Base-by-base conservation (phyloP, 1,284 basidiomycete species). In the Mixia osmundae region DNA sequence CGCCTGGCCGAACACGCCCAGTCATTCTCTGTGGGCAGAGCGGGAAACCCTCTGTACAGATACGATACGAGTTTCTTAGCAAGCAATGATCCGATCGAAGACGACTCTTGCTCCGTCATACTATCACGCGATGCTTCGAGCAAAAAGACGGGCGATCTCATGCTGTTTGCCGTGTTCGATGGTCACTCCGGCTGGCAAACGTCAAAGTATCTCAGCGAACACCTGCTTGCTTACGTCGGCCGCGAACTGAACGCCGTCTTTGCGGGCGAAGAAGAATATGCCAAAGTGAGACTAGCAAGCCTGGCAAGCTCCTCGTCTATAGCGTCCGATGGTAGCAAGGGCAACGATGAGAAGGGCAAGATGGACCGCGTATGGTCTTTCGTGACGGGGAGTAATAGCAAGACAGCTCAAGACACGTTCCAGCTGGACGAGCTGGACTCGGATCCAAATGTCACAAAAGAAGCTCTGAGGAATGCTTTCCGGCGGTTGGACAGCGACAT, bases 71-170 rank as follows among this genome's bases (percentile, higher is more conserved):
- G 78, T 15, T 68, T 65, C 31, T 59, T 94, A 25, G 62, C 77
- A 1, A 75, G 79, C 5, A 94, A 94, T 52, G 69, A 78, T 43
- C 80, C 82, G 12, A 74, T 89, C 38, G 85, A 94, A 57, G 85
- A 94, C 54, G 71, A 80, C 14, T 67, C 72, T 46, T 69, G 76
- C 3, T 67, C 68, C 39, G 69, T 73, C 38, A 62, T 89, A 40
- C 60, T 89, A 14, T 56, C 67, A 44, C 61, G 71, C 9, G 48
- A 51, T 33, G 21, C 30, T 9, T 36, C 32, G 20, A 39, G 24
- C 30, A 46, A 43, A 30, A 42, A 46, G 21, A 27, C 39, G 22
- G 44, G 46, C 10, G 47, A 50, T 36, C 37, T 50, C 22, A 35
- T 47, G n/a, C 36, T 43, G 27, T 44, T 41, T 30, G 44, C 44